Evolutionary conservation across 306 rosid genomes (phyloP), one percentile per base, ranked within the genome.

Genomic region (Cicer yamashitae): DNA sequence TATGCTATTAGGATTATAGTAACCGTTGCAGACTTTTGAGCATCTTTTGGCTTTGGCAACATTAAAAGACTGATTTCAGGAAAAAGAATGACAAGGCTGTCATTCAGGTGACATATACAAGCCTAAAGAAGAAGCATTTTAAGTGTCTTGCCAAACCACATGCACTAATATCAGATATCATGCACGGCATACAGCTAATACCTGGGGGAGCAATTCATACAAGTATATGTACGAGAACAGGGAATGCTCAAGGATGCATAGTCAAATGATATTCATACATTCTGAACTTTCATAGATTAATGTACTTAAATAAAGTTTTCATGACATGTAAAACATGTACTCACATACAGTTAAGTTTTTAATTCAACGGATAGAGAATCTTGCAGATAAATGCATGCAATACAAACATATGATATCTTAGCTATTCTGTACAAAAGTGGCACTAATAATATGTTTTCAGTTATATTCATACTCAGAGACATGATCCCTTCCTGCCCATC

Each of bases 401-500:
- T 47, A 73, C 75, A 46, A 46, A 58, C 22, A 66, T 58, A 67
- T 6, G 8, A 68, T 6, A 77, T 40, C 41, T 63, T 45, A 50
- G 74, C 77, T 45, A 85, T 70, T 71, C 41, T 87, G 83, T 87
- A 88, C 89, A 85, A n/a, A 62, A 54, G 30, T 57, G 45, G 58
- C 40, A 14, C 50, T n/a, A 59, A 70, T 17, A 1, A 11, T 22
- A 48, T n/a, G 39, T 78, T 51, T 51, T 44, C 38, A 48, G 45
- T 6, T 12, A 25, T 40, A 62, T 37, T 70, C 73, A 86, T 48
- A 81, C 82, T 89, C 86, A 6, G 92, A 78, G 22, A 59, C 67
- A 70, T 78, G 87, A 60, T 76, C 87, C 83, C 96, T 87, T 45
- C 81, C 77, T 13, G 80, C 60, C 98, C 96, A 94, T 86, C 91